Evolutionary conservation across 2,329 filamentous ascomycete species (phyloP), one percentile per base, ranked within the genome.

Genomic region (Pseudonectria buxi): DNA sequence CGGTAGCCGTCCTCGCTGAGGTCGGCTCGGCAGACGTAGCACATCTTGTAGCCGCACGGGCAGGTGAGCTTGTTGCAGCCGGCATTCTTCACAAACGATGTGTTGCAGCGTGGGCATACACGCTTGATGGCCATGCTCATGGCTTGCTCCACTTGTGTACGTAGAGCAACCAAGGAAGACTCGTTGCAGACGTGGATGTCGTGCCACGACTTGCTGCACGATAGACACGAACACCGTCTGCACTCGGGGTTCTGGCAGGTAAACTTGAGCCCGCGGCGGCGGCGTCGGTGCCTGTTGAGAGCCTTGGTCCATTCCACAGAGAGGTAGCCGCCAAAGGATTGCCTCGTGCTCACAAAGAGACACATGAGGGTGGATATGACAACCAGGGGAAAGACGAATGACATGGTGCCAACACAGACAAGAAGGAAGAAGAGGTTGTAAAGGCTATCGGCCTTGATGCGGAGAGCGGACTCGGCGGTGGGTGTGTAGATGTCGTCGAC

Each of bases 21-120:
- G 51, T 86, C 81, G 48, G 82, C 82, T 27, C 92, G 85, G 61
- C 92, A 98, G 30, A 96, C 78, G 55, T 98, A 98, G 60, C 92
- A 98, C 90, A 96, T 96, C 50, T 85, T 83, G 64, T 96, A 96
- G 7, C 92, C 92, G 62, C 92, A 98, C 12, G 88, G 81, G 57
- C 92, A 96, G 6, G 87, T 90, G 27, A 98, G 73, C 65, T 96
- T 96, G 69, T 98, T 98, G 73, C 92, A 98, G 52, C 92, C 92
- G 16, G 82, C 81, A 6, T 80, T 83, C 61, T 96, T 96, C 63
- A 98, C 86, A 58, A 96, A 96, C 12, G 82, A 86, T 9, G 89
- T 86, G 49, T 86, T 83, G 68, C 92, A 98, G 31, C 83, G 78
- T 7, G 92, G 92, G 58, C 92, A 98, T 9, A 92, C 90, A 33